Evolutionary conservation across 176 grass and related monocot species (phyloP).

Genomic region (Guadua angustifolia): DNA sequence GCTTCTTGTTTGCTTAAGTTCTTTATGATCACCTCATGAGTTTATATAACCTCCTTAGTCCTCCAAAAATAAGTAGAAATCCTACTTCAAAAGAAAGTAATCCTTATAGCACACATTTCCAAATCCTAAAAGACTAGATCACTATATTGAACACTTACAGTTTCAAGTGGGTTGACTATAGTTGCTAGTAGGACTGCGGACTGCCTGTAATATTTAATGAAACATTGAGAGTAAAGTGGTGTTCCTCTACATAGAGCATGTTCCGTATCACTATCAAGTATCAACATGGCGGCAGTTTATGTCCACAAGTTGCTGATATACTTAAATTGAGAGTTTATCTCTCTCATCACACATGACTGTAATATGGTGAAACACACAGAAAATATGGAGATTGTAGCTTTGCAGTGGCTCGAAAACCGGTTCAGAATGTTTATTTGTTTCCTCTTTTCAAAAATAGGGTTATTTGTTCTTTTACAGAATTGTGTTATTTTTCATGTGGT

Average conservation of each 20-base stretch:
- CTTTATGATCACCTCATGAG: too few relatives aligned
- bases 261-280: neutral
- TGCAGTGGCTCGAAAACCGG: neutral
- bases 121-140: too few relatives aligned
- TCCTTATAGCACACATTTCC: too few relatives aligned
- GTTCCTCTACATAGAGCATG: neutral
- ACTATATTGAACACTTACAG: neutral
- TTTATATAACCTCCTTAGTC: too few relatives aligned
- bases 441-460: neutral
- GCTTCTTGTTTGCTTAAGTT: too few relatives aligned
- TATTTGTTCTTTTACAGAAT: neutral
- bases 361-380: conserved; percentile 8
- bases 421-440: conserved; percentile 14
- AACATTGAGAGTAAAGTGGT: neutral
- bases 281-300: neutral
- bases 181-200: neutral
- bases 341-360: neutral
- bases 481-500: neutral
- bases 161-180: neutral
- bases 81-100: too few relatives aligned
- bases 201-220: neutral
- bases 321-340: conserved; percentile 17
- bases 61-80: too few relatives aligned
- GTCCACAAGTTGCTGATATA: conserved; percentile 6
- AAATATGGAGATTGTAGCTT: conserved; percentile 8